Evolutionary conservation across 2,329 filamentous ascomycete species (phyloP).

Genomic region (Penicillium verrucosum): DNA sequence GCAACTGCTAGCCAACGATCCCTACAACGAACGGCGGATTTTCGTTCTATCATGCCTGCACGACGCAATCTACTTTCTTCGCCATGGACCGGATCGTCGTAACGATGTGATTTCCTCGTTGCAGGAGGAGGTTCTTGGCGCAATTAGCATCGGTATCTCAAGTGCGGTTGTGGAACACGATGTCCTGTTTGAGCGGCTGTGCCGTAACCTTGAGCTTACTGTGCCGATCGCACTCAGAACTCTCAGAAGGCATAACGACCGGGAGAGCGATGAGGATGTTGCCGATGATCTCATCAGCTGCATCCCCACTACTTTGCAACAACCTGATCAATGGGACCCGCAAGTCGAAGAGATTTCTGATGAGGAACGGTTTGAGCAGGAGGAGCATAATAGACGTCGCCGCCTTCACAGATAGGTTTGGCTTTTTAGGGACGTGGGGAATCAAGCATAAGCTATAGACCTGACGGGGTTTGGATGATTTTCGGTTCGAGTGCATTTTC

Average conservation of each 20-base stretch:
- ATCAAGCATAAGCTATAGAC: neutral
- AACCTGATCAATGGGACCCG: neutral
- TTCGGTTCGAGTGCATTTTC: neutral
- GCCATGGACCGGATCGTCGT: neutral
- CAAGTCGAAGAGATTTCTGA: neutral
- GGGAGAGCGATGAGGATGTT: neutral
- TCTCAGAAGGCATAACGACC: neutral
- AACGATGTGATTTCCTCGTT: neutral
- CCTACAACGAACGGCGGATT: neutral
- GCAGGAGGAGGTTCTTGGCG: neutral
- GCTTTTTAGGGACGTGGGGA: neutral
- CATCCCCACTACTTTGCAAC: neutral
- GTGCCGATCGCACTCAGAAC: neutral
- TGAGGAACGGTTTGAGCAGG: neutral
- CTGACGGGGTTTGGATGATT: no score
- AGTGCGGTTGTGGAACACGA: neutral
- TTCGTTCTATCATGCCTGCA: neutral
- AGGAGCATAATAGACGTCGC: neutral
- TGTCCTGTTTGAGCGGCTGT: neutral
- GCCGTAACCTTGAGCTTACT: neutral
- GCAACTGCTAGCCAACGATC: neutral
- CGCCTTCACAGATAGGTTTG: neutral
- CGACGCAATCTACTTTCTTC: conserved; percentile 1
- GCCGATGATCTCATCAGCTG: conserved; percentile 2
- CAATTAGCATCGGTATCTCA: neutral